phyloP scores from a whole-genome alignment of 2,329 filamentous ascomycete species.

The Colletotrichum orbiculare region DNA sequence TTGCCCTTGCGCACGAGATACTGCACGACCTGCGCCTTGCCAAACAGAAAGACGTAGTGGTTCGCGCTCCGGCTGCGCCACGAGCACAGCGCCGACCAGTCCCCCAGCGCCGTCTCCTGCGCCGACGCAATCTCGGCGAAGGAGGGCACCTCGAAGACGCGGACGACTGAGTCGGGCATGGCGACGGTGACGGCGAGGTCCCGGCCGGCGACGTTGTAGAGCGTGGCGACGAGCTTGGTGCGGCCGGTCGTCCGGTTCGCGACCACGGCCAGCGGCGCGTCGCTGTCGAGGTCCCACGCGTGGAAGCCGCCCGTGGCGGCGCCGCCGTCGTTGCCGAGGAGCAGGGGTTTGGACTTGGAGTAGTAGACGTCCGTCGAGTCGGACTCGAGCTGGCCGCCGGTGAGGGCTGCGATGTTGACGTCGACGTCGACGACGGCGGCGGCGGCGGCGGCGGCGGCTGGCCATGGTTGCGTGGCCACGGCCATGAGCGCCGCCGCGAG shows the following conservation, averaged over 20 bases:
- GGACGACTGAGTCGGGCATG: conserved; percentile 54
- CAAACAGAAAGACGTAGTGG: conserved; percentile 58
- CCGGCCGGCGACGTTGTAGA: conserved; percentile 49
- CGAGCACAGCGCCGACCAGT: conserved; percentile 59
- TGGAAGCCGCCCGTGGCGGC: conserved; percentile 56
- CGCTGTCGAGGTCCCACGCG: conserved; percentile 47
- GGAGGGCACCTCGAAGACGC: conserved; percentile 49
- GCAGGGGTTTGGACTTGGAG: conserved; percentile 45
- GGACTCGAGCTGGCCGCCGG: conserved; percentile 50
- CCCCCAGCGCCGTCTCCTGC: conserved; percentile 51
- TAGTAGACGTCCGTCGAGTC: conserved; percentile 56
- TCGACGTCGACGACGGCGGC: conserved; percentile 23
- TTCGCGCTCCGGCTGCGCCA: conserved; percentile 56
- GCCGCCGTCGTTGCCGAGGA: conserved; percentile 59
- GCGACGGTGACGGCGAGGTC: conserved; percentile 55
- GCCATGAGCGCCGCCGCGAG: conserved; percentile 24
- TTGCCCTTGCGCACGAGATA: conserved; percentile 48
- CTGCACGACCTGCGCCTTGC: conserved; percentile 53
- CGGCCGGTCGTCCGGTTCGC: conserved; percentile 51
- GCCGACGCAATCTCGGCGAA: conserved; percentile 47
- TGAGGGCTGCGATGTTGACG: conserved; percentile 48
- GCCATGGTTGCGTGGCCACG: conserved; percentile 25
- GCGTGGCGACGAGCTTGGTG: conserved; percentile 56
- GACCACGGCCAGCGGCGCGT: conserved; percentile 46
- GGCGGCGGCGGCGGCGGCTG: background rate